A percentile compares a stretch with the other conserved stretches of the same genome.
phyloP scores from a whole-genome alignment of 805 yeast species.

The Saccharomycopsis amapae region DNA sequence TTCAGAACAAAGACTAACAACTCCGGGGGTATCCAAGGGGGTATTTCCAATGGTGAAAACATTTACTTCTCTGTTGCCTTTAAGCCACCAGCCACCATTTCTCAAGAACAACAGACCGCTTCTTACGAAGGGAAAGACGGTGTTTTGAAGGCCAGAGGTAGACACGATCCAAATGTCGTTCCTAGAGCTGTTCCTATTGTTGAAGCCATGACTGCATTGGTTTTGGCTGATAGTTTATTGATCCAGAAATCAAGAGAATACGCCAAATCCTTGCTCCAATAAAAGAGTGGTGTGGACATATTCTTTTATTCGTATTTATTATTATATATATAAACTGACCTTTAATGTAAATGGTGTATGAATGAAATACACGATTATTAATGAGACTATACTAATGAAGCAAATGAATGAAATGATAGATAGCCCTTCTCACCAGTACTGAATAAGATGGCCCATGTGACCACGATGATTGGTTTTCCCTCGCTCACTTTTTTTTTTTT shows the following conservation, averaged over 20 bases:
- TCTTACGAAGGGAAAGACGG: conserved; percentile 87
- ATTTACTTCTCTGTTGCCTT: conserved; percentile 93
- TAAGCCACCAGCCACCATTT: conserved; percentile 96
- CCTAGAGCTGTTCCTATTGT: conserved; percentile 99
- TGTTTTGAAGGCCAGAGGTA: conserved; percentile 87
- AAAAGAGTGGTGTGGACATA: no score
- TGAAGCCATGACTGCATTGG: conserved; percentile 97
- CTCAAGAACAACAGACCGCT: conserved; percentile 84
- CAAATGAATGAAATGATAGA: no score
- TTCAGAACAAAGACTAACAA: conserved; percentile 84
- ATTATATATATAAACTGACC: no score
- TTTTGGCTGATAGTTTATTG: conserved; percentile 76
- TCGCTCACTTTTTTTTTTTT: no score
- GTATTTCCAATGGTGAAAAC: conserved; percentile 93
- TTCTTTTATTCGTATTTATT: no score
- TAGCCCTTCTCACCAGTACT: no score
- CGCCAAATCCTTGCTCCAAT: conserved; percentile 25
- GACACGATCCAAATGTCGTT: conserved; percentile 98
- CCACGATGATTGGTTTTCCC: no score
- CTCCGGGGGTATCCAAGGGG: conserved; percentile 98
- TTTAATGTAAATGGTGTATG: no score
- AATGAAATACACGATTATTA: no score
- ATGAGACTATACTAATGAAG: no score
- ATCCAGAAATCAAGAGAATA: conserved; percentile 81
- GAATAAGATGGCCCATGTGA: no score